These are phyloP conservation scores for Ceratocystis albifundus DNA, from an alignment of 2,329 filamentous ascomycete species.

Conservation along the genomic window DNA sequence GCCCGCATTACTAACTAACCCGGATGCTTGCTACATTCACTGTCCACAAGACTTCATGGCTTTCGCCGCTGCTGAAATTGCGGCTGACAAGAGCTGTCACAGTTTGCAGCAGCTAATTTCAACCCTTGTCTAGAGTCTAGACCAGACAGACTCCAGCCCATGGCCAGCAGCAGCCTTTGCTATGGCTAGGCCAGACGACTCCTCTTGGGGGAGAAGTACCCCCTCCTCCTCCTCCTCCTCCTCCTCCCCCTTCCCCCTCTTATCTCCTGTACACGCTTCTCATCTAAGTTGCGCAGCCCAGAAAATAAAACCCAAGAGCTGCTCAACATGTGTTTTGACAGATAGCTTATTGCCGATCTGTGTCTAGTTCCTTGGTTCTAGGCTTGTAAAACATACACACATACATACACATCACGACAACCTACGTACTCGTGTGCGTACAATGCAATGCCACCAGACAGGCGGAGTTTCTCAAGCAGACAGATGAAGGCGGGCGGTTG, in stretches of 20 bases:
- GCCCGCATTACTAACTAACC: no score
- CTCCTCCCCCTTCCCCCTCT: no score
- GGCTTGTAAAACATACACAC: not conserved
- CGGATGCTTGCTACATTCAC: no score
- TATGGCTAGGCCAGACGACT: not conserved
- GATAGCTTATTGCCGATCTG: not conserved
- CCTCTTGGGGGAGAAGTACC: no score
- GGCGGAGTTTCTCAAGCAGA: not conserved
- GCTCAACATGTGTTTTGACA: not conserved
- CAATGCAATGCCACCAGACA: not conserved
- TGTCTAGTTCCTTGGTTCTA: not conserved
- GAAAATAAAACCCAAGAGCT: not conserved
- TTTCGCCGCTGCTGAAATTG: constrained; percentile 1
- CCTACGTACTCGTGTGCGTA: not conserved
- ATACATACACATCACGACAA: not conserved
- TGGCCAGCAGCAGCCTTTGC: not conserved
- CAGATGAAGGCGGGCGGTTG: not conserved
- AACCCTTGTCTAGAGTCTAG: constrained; percentile 7
- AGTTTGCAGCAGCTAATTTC: constrained; percentile 3
- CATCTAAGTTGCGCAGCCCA: no score
- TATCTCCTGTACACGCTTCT: no score
- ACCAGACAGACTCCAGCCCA: not conserved
- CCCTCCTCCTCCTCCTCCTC: no score
- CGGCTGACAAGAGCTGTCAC: not conserved
- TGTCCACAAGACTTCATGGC: not conserved